Evolutionary conservation across 495 filamentous ascomycete genomes (phyloP), one percentile per base, ranked within the genome.

Genomic region (Trichoderma reesei): DNA sequence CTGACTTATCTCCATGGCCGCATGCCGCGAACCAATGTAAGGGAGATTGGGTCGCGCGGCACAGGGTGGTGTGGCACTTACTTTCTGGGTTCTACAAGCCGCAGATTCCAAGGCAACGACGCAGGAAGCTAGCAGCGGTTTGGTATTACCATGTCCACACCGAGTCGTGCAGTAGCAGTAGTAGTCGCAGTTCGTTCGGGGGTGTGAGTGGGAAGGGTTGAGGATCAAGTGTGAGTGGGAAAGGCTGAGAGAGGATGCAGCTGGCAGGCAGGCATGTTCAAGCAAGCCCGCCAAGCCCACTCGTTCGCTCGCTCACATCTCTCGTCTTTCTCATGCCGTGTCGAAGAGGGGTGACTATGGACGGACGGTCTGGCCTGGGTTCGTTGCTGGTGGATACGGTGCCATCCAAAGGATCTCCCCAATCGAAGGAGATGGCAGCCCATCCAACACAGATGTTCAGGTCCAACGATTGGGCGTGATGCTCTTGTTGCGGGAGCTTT

Each of bases 21-120:
- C 20, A 18, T 34, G 18, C 20, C 51, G 51, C 51, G 34, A 11
- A 56, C 34, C 51, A n/a, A 33, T 56, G 51, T 18, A 33, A 34
- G 51, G 51, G 18, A 56, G 51, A 56, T 34, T 26, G 26, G 26
- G 51, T 56, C 13, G 51, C 31, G 26, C 26, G 3, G 9, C 10
- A 5, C 7, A 11, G 11, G 20, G 44, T 48, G 51, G 51, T 56
- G 51, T 56, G 51, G 26, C 51, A 56, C 26, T 56, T n/a, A 56
- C 18, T 33, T 56, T 56, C 51, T 34, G 34, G 11, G 51, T 34
- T 56, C 31, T 56, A 56, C 51, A 31, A 33, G 31, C 51, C 51
- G 51, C 31, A 56, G 31, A 34, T 33, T 56, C 51, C 51, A 56
- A 33, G 31, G 51, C 51, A 56, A 56, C 51, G 51, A 31, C 34